These are phyloP conservation scores for Talaromyces pinophilus DNA, from an alignment of 2,329 filamentous ascomycete genomes.

Conservation along the genomic window DNA sequence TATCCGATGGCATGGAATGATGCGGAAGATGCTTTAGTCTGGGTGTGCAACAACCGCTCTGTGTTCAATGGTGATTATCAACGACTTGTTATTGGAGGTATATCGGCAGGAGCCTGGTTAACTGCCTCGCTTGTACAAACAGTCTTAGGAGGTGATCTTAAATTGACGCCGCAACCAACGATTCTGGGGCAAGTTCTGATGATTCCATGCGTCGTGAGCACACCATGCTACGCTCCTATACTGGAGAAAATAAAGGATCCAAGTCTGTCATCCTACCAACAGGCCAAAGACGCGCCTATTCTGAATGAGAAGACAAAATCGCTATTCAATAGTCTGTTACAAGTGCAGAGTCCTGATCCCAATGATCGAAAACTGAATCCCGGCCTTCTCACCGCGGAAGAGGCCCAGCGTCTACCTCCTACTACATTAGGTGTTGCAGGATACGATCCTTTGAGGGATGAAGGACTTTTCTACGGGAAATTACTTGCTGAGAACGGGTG, in stretches of 20 bases:
- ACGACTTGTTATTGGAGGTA: neutral
- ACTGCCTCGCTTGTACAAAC: constrained; percentile 5
- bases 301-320: neutral
- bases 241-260: neutral
- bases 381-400: neutral
- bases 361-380: neutral
- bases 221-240: neutral
- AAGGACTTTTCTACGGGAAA: constrained; percentile 5
- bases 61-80: neutral
- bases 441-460: neutral
- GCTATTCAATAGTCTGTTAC: neutral
- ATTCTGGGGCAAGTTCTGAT: constrained; percentile 7
- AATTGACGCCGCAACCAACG: neutral
- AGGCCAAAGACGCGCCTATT: neutral
- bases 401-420: neutral
- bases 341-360: neutral
- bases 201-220: constrained; percentile 7
- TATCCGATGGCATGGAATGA: constrained; percentile 5
- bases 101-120: neutral
- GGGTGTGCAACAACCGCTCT: neutral
- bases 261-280: neutral
- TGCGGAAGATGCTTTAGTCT: neutral
- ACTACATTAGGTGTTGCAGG: constrained; percentile 2
- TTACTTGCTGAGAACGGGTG: constrained; percentile 3
- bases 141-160: neutral